Conservation (phyloP, 2,329 filamentous ascomycete species). For the Colletotrichum ledebouriae region DNA sequence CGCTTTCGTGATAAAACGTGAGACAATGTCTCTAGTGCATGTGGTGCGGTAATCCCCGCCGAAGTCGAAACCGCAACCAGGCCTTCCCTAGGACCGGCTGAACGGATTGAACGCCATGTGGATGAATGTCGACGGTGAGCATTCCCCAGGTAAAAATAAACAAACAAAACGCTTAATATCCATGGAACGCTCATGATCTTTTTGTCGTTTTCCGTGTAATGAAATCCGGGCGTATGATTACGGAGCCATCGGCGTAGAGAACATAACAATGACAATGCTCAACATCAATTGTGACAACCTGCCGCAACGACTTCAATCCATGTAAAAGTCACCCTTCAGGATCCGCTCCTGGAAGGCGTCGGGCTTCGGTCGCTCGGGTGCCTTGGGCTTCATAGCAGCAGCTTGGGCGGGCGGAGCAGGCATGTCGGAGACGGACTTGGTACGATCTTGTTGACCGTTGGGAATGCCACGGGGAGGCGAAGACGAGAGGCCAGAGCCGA, state of each 20-base stretch:
- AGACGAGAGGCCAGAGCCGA: conserved; percentile 59
- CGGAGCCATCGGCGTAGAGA: conserved; percentile 1
- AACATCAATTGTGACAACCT: conserved; percentile 9
- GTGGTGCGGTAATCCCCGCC: conserved; percentile 25
- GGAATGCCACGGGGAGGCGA: conserved; percentile 59
- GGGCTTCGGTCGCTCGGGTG: conserved; percentile 74
- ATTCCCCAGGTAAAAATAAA: conserved; percentile 20
- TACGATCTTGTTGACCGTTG: conserved; percentile 68
- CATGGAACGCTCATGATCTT: conserved; percentile 35
- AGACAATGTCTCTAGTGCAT: conserved; percentile 39
- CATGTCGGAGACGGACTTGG: conserved; percentile 78
- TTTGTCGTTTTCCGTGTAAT: conserved; percentile 25
- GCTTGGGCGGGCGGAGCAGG: conserved; percentile 67
- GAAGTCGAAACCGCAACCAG: conserved; percentile 29
- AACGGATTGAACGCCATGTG: conserved; percentile 37
- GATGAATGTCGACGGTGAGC: conserved; percentile 13
- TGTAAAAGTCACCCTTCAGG: conserved; percentile 97
- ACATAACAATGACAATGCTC: conserved; percentile 9
- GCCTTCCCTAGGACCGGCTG: conserved; percentile 6
- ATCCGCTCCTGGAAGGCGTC: conserved; percentile 98
- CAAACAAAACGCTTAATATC: conserved; percentile 19
- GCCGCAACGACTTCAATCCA: conserved; percentile 76
- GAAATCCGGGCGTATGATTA: neutral
- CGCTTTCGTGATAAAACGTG: conserved; percentile 34
- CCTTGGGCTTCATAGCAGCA: conserved; percentile 60